Percentiles rank a stretch among this genome's conserved stretches.
Conservation (phyloP, 2,329 filamentous ascomycete species). For the Penicillium sp. region DNA sequence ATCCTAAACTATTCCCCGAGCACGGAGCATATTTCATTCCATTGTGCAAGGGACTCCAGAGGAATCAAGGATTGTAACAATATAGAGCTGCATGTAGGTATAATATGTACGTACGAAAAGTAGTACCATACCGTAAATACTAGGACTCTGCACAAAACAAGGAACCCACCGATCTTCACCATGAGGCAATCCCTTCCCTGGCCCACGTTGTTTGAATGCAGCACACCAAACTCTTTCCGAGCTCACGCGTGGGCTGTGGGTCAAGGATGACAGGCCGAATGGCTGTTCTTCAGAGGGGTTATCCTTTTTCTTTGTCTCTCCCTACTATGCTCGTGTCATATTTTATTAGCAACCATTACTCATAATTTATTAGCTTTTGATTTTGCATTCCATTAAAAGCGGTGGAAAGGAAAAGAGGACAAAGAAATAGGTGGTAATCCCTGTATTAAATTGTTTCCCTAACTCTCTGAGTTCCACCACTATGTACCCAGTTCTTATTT, state of each 20-base stretch:
- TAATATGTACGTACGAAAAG: not conserved
- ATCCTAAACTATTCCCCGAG: not conserved
- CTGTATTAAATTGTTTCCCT: not conserved
- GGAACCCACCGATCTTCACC: constrained; percentile 26
- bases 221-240: constrained; percentile 36
- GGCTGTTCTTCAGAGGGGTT: not conserved
- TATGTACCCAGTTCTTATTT: not conserved
- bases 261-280: constrained; percentile 37
- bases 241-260: constrained; percentile 39
- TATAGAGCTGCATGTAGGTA: not conserved
- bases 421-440: not conserved
- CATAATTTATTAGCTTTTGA: not conserved
- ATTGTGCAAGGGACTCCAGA: not conserved
- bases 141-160: constrained; percentile 15
- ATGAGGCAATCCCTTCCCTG: constrained; percentile 27
- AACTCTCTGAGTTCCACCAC: not conserved
- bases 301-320: constrained; percentile 5
- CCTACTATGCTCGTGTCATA: not conserved
- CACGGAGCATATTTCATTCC: not conserved
- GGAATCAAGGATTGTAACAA: not conserved
- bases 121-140: not conserved
- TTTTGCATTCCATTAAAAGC: not conserved
- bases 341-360: not conserved
- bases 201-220: constrained; percentile 42
- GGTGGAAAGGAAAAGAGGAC: not conserved